Evolutionary conservation across 257 asterid genomes (phyloP), one percentile per base, ranked within the genome.

Genomic region (Nicotiana attenuata): DNA sequence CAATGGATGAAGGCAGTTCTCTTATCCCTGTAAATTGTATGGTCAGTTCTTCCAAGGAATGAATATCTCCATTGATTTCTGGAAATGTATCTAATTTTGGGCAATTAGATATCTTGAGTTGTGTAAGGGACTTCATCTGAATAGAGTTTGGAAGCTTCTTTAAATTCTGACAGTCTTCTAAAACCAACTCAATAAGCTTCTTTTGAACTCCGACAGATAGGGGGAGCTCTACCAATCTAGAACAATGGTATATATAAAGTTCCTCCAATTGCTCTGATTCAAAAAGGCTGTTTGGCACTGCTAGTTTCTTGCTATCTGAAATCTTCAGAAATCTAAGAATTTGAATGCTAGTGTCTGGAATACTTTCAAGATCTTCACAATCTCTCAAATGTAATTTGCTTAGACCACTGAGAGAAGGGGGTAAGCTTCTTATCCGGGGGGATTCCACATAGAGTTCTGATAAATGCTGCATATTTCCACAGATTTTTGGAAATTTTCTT

Each of bases 191-290:
- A 15, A 1, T 0, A 1, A 65, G 24, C 47, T 15, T 15, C 1
- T 65, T 65, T 28, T 29, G 73, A 65, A 15, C 47, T 26, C 10
- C 19, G 7, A 16, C 6, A 65, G 73, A 65, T 29, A 7, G 9
- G 45, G 73, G 22, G 45, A 65, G 38, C n/a, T 64, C 31, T 26
- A 64, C 69, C n/a, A 64, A 19, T 67, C 16, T 22, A 9, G 28
- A 19, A 66, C 76, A 66, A 1, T 0, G 0, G 6, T 0, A 0
- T 4, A 66, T 33, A 0, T 0, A 0, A 17, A 66, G 16, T 7
- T 0, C 0, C 20, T 33, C 0, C 52, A 17, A 10, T 33, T 1
- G 28, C 2, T 66, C 52, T 66, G 53, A 66, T 66, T 33, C 28
- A 19, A 67, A 67, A 20, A 29, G 73, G 73, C 1, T 65, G 24